Conservation (phyloP, 2,329 filamentous ascomycete species). For the Annulohypoxylon truncatum region DNA sequence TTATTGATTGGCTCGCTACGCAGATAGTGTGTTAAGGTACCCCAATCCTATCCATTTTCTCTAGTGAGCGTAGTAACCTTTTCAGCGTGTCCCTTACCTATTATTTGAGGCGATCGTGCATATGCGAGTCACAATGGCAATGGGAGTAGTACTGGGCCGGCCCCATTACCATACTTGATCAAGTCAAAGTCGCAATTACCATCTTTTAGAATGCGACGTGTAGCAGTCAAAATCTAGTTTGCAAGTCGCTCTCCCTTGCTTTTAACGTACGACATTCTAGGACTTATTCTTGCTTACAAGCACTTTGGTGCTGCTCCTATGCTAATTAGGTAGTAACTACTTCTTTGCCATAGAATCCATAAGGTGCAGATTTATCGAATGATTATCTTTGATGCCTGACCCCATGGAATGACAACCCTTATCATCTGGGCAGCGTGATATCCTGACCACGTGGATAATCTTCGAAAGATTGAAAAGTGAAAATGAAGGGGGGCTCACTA, state of each 20-base stretch:
- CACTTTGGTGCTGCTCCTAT: neutral
- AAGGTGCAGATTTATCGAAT: no score
- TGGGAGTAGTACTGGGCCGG: constrained; percentile 11
- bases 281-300: neutral
- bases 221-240: neutral
- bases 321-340: no score
- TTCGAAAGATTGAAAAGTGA: no score
- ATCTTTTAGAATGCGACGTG: constrained; percentile 6
- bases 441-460: no score
- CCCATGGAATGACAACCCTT: no score
- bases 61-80: neutral
- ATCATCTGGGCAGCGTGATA: no score
- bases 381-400: neutral
- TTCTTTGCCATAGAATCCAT: no score
- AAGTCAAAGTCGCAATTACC: constrained; percentile 13
- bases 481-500: no score
- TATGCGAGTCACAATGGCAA: constrained; percentile 7
- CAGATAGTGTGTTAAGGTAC: neutral
- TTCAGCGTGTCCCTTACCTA: constrained; percentile 5
- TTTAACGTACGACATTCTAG: neutral
- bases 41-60: neutral
- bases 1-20: constrained; percentile 13
- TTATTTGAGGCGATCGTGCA: constrained; percentile 32
- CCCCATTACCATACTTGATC: constrained; percentile 20
- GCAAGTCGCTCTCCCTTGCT: neutral